These are phyloP conservation scores for Colletotrichum sojae DNA, from an alignment of 2,329 filamentous ascomycete genomes.

Conservation along the genomic window DNA sequence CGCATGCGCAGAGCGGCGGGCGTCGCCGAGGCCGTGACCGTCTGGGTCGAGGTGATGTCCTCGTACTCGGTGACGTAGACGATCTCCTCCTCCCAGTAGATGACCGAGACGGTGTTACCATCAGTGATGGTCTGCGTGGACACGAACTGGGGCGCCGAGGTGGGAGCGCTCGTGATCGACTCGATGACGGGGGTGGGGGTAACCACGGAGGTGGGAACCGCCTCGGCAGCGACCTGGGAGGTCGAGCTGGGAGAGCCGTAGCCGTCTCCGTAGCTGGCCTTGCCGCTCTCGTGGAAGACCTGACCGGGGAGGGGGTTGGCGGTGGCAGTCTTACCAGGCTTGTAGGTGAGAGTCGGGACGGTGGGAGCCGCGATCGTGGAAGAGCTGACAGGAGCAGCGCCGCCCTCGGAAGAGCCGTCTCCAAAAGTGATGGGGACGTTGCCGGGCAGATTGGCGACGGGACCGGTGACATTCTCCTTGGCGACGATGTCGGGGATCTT, in stretches of 20 bases:
- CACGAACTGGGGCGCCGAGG: constrained; percentile 45
- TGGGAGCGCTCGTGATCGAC: constrained; percentile 37
- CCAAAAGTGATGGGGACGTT: constrained; percentile 61
- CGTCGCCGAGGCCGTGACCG: constrained; percentile 50
- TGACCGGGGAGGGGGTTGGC: constrained; percentile 57
- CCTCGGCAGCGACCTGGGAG: constrained; percentile 12
- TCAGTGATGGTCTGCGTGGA: constrained; percentile 69
- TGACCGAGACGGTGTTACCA: constrained; percentile 66
- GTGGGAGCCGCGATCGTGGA: constrained; percentile 36
- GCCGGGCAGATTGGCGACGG: constrained; percentile 76
- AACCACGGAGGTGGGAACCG: constrained; percentile 6
- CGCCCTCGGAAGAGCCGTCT: constrained; percentile 44
- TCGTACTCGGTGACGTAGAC: constrained; percentile 66
- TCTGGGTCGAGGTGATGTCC: constrained; percentile 58
- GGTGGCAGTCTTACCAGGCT: constrained; percentile 52
- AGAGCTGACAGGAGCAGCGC: constrained; percentile 17
- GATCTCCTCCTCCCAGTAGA: constrained; percentile 69
- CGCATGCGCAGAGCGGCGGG: constrained; percentile 41
- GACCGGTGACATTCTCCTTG: constrained; percentile 72
- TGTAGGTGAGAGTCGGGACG: constrained; percentile 53
- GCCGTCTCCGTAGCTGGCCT: constrained; percentile 19
- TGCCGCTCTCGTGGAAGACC: constrained; percentile 56
- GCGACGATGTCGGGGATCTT: constrained; percentile 67
- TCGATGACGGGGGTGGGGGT: constrained; percentile 48
- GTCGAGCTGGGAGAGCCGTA: constrained; percentile 35